Conservation (phyloP, 2,329 filamentous ascomycete genomes). For the Penicillium psychrosexuale region DNA sequence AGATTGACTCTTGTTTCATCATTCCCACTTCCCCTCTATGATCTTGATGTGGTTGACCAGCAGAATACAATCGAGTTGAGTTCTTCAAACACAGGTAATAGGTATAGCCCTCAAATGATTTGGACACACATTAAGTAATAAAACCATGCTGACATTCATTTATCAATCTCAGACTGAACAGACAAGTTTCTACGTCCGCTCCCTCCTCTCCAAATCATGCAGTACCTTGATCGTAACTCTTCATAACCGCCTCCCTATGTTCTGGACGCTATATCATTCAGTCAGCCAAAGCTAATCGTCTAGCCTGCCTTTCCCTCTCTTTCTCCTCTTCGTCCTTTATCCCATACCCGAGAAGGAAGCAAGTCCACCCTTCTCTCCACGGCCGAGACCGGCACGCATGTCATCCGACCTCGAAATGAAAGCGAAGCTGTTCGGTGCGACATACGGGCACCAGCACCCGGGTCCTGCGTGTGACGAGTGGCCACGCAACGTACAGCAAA, state of each 20-base stretch:
- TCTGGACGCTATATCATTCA: background rate
- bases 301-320: background rate
- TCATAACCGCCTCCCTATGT: background rate
- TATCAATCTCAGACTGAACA: background rate
- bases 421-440: background rate
- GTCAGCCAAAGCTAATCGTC: background rate
- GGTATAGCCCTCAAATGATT: background rate
- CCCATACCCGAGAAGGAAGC: background rate
- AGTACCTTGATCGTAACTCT: too few relatives aligned
- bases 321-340: background rate
- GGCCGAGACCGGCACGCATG: background rate
- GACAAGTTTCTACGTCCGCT: too few relatives aligned
- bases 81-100: background rate
- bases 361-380: background rate
- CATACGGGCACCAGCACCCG: slow-evolving; percentile 3
- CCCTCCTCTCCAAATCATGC: background rate
- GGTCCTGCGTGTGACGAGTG: slow-evolving; percentile 34
- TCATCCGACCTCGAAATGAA: background rate
- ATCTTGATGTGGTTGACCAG: too few relatives aligned
- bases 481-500: slow-evolving; percentile 54
- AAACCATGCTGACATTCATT: background rate
- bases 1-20: background rate
- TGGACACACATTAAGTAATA: too few relatives aligned
- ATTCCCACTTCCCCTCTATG: too few relatives aligned
- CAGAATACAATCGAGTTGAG: too few relatives aligned